A percentile compares a stretch with the other conserved stretches of the same genome.
Evolutionary conservation across 306 rosid species (phyloP).

Genomic region (Carpinus viminea): DNA sequence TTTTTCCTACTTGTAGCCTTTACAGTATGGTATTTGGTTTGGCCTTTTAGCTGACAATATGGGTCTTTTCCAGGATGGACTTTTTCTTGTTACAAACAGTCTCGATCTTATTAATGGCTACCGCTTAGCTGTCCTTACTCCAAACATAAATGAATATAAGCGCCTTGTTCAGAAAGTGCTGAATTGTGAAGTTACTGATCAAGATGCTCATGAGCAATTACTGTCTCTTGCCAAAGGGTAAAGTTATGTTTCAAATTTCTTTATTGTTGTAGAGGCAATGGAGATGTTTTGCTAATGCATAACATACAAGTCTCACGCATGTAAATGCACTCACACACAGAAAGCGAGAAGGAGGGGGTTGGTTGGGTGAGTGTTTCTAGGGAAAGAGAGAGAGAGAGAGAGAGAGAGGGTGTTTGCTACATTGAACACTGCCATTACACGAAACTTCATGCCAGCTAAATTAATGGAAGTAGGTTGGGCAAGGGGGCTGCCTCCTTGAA

Average conservation of each 20-base stretch:
- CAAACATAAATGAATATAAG: slow-evolving; percentile 83
- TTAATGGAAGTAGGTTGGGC: neutral
- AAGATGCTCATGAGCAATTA: slow-evolving; percentile 56
- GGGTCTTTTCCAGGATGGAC: slow-evolving; percentile 68
- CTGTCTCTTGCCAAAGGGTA: slow-evolving; percentile 68
- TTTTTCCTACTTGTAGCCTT: slow-evolving; percentile 6
- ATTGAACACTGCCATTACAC: neutral
- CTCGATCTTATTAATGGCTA: slow-evolving; percentile 80
- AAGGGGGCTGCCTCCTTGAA: neutral
- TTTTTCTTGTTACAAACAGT: slow-evolving; percentile 74
- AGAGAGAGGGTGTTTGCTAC: neutral
- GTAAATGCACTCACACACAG: neutral
- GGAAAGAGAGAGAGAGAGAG: too few species aligned
- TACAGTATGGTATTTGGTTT: slow-evolving; percentile 12
- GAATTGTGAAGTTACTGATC: slow-evolving; percentile 57
- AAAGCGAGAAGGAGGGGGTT: neutral
- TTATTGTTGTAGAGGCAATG: slow-evolving; percentile 3
- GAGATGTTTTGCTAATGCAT: neutral
- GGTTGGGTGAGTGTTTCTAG: neutral
- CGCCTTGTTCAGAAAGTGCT: slow-evolving; percentile 73
- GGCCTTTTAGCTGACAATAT: slow-evolving; percentile 9
- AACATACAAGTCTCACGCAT: neutral
- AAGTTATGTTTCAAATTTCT: slow-evolving; percentile 20
- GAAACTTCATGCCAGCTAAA: neutral
- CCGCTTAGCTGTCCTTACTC: slow-evolving; percentile 80